Evolutionary conservation across 2,329 filamentous ascomycete genomes (phyloP), one percentile per base, ranked within the genome.

Genomic region (Penicillium sp.): DNA sequence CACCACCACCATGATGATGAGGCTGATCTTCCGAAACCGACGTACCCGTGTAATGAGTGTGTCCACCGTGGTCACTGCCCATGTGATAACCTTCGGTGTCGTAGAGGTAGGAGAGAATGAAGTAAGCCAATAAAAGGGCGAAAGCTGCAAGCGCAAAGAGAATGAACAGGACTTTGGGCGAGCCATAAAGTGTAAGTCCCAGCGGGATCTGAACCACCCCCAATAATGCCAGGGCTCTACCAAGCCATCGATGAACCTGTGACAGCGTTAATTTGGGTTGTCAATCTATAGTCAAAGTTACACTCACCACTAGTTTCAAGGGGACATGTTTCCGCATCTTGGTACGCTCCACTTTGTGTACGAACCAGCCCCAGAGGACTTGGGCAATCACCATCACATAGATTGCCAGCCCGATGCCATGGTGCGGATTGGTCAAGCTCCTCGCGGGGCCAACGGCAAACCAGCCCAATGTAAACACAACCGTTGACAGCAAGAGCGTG

Each of bases 101-200:
- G 64, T 67, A 81, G 62, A 77, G 72, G 62, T 85, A 93, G 48
- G 82, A 83, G 22, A 95, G 70, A 38, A 90, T 70, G 54, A 96
- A 93, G 64, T 88, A 95, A 10, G 79, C 48, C 2, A 88, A 55
- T 11, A 95, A 51, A 22, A 95, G 68, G 12, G 84, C 72, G 17
- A 79, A 77, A 60, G 84, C 82, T 72, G 83, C 90, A 0, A 96
- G 47, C 0, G 89, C 76, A 56, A 84, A 98, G 3, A 96, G 70
- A 35, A 98, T 80, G 61, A 96, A 98, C 3, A 89, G 74, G 25
- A 76, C 77, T 55, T 83, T 79, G 4, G 92, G 90, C 18, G 89
- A 95, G 4, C 92, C 92, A 56, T 95, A 98, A 1, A 98, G 72
- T 0, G 89, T 89, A 31, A 98, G 72, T 0, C 92, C 92, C 0